A percentile compares a stretch with the other conserved stretches of the same genome.
Conservation (phyloP, 495 filamentous ascomycete species). For the Jackrogersella multiformis region DNA sequence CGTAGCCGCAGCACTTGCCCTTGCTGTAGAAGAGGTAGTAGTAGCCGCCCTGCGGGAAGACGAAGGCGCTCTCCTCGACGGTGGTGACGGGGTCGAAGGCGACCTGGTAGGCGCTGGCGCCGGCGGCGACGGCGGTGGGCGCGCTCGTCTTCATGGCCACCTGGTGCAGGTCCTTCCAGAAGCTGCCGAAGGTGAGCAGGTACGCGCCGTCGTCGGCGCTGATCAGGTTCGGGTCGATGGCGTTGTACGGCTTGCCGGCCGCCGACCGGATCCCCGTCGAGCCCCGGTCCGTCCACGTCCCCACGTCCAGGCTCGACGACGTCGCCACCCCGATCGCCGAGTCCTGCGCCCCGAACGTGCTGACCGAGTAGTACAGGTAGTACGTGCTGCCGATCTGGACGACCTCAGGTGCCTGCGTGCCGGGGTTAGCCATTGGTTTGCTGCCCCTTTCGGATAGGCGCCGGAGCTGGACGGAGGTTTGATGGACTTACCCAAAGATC, state of each 20-base stretch:
- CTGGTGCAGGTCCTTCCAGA: slow-evolving; percentile 75
- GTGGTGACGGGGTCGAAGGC: slow-evolving; percentile 63
- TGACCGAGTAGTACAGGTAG: slow-evolving; percentile 78
- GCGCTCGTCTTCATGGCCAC: slow-evolving; percentile 62
- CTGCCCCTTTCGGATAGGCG: too few relatives aligned
- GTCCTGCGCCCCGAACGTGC: slow-evolving; percentile 68
- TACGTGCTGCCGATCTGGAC: slow-evolving; percentile 64
- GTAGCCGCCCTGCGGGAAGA: slow-evolving; percentile 64
- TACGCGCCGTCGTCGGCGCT: slow-evolving; percentile 52
- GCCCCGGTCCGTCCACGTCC: slow-evolving; percentile 68
- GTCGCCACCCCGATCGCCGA: slow-evolving; percentile 76
- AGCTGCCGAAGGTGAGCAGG: slow-evolving; percentile 73
- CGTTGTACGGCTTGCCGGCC: slow-evolving; percentile 65
- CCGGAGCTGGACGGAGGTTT: too few relatives aligned
- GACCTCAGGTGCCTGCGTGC: slow-evolving; percentile 71
- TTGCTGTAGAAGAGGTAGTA: slow-evolving; percentile 75
- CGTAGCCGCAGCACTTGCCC: slow-evolving; percentile 70
- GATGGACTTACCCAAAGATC: slow-evolving; percentile 72
- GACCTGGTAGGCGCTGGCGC: slow-evolving; percentile 56
- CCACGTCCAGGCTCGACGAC: slow-evolving; percentile 65
- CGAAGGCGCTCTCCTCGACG: slow-evolving; percentile 66
- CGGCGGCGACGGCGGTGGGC: slow-evolving; percentile 38
- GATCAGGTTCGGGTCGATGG: slow-evolving; percentile 75
- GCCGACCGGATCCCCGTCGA: slow-evolving; percentile 59
- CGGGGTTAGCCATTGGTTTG: background rate